Percentiles rank a stretch among this genome's conserved stretches.
Conservation (phyloP, 306 rosid genomes). For the Cucurbita pepo region DNA sequence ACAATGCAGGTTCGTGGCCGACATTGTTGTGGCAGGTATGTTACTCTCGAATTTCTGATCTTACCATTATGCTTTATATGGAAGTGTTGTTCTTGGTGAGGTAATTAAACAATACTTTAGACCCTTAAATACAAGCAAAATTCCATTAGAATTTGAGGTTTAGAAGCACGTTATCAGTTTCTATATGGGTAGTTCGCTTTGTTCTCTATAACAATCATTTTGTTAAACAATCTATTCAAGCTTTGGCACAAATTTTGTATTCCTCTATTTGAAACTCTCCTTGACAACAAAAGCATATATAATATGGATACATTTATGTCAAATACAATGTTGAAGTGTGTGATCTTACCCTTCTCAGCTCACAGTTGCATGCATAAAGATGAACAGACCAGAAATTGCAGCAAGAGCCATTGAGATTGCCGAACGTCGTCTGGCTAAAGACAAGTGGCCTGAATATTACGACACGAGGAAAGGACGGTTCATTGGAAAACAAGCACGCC, state of each 20-base stretch:
- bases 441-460: constrained; percentile 81
- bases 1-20: constrained; percentile 89
- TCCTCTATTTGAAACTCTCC: not conserved
- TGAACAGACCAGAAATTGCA: constrained; percentile 62
- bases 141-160: not conserved
- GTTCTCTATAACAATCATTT: not conserved
- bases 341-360: constrained; percentile 39
- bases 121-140: not conserved
- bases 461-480: constrained; percentile 55
- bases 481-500: constrained; percentile 61
- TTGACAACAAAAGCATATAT: not conserved
- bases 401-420: constrained; percentile 51
- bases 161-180: not conserved
- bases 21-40: constrained; percentile 85
- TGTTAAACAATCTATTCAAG: not conserved
- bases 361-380: constrained; percentile 79
- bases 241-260: not conserved
- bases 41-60: not conserved
- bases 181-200: not conserved
- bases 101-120: too few species aligned
- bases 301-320: not conserved
- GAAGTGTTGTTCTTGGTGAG: too few species aligned
- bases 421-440: constrained; percentile 44
- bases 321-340: not conserved
- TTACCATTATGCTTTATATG: not conserved